Base-by-base conservation (phyloP, 2,329 filamentous ascomycete genomes). In the Trichophyton verrucosum region DNA sequence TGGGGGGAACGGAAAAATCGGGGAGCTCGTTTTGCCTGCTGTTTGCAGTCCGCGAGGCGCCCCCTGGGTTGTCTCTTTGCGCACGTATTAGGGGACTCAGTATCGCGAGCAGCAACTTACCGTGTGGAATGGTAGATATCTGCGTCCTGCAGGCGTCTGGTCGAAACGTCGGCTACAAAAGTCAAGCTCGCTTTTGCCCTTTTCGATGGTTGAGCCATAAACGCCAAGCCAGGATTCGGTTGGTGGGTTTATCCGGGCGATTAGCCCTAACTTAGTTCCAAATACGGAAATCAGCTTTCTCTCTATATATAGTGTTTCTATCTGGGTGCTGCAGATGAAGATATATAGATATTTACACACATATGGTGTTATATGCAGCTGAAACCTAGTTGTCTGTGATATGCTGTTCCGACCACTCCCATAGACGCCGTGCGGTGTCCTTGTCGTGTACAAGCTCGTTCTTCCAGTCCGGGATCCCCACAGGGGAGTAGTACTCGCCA, bases 381-480 rank as follows among this genome's bases (percentile, higher is more conserved):
- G 24, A 9, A 6, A 11, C 42, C 40, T 27, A 56, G 13, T 27
- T 58, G 22, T 49, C 5, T 15, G 8, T 9, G 9, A 36, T 9
- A n/a, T 59, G 69, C 47, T 65, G 65, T 61, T 78, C 75, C 4
- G 75, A 75, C 76, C 75, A 78, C 42, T 77, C 74, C 76, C 76
- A 78, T 33, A 77, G 66, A 60, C 62, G 66, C 55, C 64, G 66
- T 0, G 68, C 73, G 60, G 75, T 63, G 11, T 69, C 68, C 3
- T 61, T 64, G 65, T 77, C 69, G 8, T 65, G 65, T 2, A 70
- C 68, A 61, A 70, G 70, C 49, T 61, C 51, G 20, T 70, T 74
- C 9, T 67, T 66, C 44, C 65, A 67, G n/a, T 69, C 68, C 36
- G 63, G 65, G 46, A 68, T 62, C 7, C 73, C 76, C 61, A 77